Evolutionary conservation across 208 protist genomes (phyloP).

Genomic region (Leishmania amazonensis): DNA sequence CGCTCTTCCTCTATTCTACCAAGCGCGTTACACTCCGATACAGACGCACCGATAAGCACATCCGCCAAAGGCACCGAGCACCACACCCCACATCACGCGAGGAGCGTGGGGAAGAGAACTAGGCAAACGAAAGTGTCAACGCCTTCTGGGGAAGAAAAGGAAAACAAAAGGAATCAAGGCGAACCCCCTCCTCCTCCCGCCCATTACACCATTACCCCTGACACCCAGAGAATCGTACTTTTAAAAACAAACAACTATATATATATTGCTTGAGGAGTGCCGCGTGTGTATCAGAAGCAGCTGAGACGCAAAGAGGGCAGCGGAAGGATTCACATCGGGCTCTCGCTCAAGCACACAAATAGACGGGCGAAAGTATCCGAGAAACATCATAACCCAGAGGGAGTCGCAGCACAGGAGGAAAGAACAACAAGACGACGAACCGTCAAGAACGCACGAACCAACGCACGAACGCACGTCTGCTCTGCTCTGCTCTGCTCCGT

Average conservation of each 20-base stretch:
- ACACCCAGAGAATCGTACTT: background rate
- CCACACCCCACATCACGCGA: background rate
- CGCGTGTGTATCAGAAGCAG: background rate
- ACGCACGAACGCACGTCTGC: too few species aligned
- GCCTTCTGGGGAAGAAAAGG: background rate
- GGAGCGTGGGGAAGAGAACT: background rate
- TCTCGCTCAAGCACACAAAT: background rate
- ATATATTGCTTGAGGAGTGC: background rate
- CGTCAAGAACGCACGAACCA: too few species aligned
- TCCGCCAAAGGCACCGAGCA: background rate
- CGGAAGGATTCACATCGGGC: background rate
- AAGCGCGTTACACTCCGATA: background rate
- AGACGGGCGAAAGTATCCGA: background rate
- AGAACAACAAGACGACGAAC: background rate
- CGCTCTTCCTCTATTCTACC: background rate
- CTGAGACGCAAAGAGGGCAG: background rate
- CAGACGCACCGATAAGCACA: background rate
- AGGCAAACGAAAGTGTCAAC: background rate
- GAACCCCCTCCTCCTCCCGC: background rate
- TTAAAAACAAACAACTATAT: background rate
- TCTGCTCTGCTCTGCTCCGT: background rate
- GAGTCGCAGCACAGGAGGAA: background rate
- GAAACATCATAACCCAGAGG: background rate
- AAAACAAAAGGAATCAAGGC: background rate
- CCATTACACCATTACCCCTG: background rate